These are phyloP conservation scores for Crucibulum parvulum DNA, from an alignment of 1,284 basidiomycete species.

Conservation along the genomic window DNA sequence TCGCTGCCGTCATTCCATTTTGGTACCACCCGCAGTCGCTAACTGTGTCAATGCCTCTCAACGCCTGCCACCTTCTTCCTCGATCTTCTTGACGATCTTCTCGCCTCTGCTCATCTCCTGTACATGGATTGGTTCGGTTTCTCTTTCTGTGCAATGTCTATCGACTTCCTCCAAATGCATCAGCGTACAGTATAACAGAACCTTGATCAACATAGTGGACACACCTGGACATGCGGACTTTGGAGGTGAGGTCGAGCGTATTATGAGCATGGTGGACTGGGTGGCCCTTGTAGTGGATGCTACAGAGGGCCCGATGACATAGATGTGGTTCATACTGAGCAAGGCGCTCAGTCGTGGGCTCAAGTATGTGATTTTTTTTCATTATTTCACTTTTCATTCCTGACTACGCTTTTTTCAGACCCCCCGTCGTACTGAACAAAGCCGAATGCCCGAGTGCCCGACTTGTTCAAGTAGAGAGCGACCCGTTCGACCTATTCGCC, in stretches of 20 bases:
- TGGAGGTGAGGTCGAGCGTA: conserved; percentile 55
- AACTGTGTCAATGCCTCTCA: too few relatives aligned
- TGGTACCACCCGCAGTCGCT: too few relatives aligned
- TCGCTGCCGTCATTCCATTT: too few relatives aligned
- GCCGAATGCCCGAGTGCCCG: conserved; percentile 49
- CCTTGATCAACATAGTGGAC: conserved; percentile 55
- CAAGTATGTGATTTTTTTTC: conserved; percentile 31
- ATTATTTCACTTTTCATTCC: neutral
- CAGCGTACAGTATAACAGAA: conserved; percentile 46
- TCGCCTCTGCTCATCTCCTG: too few relatives aligned
- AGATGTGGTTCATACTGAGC: conserved; percentile 52
- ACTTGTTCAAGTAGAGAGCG: conserved; percentile 50
- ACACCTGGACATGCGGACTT: conserved; percentile 58
- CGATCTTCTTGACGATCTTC: too few relatives aligned
- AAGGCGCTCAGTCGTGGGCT: conserved; percentile 50
- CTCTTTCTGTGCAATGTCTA: conserved; percentile 46
- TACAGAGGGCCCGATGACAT: conserved; percentile 55
- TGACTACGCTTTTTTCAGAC: conserved; percentile 27
- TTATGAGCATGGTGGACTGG: conserved; percentile 57
- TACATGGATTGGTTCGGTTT: too few relatives aligned
- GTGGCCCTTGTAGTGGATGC: conserved; percentile 55
- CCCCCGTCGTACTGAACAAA: conserved; percentile 53
- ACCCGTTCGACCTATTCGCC: conserved; percentile 55
- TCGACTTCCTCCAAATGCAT: conserved; percentile 59
- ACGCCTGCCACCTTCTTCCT: too few relatives aligned